Percentiles rank a stretch among this genome's conserved stretches.
Conservation (phyloP, 257 asterid genomes). For the Rehmannia glutinosa region DNA sequence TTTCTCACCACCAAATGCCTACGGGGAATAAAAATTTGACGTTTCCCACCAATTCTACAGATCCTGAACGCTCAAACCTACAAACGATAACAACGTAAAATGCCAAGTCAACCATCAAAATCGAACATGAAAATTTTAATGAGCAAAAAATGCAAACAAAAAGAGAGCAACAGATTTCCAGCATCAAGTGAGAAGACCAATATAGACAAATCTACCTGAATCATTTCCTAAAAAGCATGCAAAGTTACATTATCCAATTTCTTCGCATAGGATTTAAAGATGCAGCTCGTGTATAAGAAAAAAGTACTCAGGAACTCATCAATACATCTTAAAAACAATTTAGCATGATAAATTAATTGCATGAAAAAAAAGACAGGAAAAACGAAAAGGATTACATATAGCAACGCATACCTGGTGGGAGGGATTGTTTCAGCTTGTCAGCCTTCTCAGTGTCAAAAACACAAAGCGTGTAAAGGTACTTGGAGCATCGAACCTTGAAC, state of each 20-base stretch:
- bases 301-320: background rate
- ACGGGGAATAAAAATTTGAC: background rate
- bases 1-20: background rate
- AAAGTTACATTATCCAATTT: background rate
- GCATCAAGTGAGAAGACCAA: too few relatives aligned
- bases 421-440: constrained; percentile 42
- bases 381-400: background rate
- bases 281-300: background rate
- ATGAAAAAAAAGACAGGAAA: background rate
- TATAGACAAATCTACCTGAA: background rate
- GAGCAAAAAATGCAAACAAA: background rate
- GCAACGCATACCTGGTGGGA: constrained; percentile 32
- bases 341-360: background rate
- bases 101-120: background rate
- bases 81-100: background rate
- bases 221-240: too few relatives aligned
- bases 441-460: constrained; percentile 47
- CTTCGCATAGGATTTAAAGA: background rate
- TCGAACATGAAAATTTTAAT: background rate
- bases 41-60: constrained; percentile 17
- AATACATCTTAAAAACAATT: background rate
- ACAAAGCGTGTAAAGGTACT: constrained; percentile 44
- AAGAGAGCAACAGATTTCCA: background rate
- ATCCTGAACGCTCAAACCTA: constrained; percentile 46
- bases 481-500: constrained; percentile 51